Base-by-base conservation (phyloP, 345 rosid genomes). In the Camelina laxa region DNA sequence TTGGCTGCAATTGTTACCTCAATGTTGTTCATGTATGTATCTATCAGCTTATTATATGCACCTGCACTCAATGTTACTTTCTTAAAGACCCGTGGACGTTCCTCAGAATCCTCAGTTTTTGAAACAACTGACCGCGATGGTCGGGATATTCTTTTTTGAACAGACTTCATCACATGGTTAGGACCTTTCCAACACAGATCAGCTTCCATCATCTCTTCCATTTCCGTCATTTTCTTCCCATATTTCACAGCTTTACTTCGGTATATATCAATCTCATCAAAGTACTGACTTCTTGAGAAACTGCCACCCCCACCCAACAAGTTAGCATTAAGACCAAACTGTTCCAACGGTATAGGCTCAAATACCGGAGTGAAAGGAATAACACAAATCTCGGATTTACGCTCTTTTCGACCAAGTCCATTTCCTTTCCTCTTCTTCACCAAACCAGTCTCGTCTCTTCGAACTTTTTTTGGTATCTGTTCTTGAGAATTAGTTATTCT, bases 1-100 rank as follows among this genome's bases (percentile, higher is more conserved):
- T 80, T 82, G n/a, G 81, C n/a, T 36, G 79, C 77, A 22, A 77
- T 82, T 30, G 88, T 81, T 13, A 85, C 80, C 72, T 91, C 91
- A 39, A 90, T 88, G 64, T 84, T 90, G 79, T 79, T 92, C 94
- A 95, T 89, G 71, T 86, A 89, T 1, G 90, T 82, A 69, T 79
- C 81, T 50, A 95, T 91, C 33, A 95, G 79, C 72, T 87, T 88
- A 80, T 82, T 82, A 74, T 87, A 95, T 1, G 91, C 90, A 57
- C 92, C 92, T 0, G 91, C 89, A 71, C 91, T 89, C 38, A 95
- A 72, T 7, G 94, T 77, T 65, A 76, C 76, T 67, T 74, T 85
- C 70, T 60, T 90, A 36, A 55, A 77, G 15, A 79, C 73, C 60
- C 36, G 21, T 56, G 75, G 72, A 3, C 24, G 24, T 65, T 80